Evolutionary conservation across 208 protist species (phyloP).

Genomic region (Vickermania ingenoplastis): DNA sequence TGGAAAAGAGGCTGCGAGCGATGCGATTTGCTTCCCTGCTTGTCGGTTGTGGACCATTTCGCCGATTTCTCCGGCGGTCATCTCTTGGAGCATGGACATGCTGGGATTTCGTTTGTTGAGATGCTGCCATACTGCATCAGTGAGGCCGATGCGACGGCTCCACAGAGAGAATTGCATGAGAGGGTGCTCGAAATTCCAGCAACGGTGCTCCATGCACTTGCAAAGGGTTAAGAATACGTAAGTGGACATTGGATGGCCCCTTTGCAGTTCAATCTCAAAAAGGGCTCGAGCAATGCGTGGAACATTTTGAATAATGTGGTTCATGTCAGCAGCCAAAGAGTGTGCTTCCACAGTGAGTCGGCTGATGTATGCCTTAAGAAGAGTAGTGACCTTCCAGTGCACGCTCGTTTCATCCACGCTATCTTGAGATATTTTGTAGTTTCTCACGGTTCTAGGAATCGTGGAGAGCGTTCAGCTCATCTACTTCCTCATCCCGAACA

Average conservation of each 20-base stretch:
- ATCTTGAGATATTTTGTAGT: constrained; percentile 59
- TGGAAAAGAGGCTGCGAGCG: constrained; percentile 87
- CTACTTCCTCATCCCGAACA: constrained; percentile 93
- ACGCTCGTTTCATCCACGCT: constrained; percentile 80
- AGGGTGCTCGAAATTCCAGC: constrained; percentile 92
- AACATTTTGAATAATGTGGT: constrained; percentile 96
- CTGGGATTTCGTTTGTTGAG: constrained; percentile 65
- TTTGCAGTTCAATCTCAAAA: constrained; percentile 96
- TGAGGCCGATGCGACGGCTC: constrained; percentile 52
- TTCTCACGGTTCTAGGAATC: constrained; percentile 53
- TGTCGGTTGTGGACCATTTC: constrained; percentile 79
- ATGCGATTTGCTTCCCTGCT: constrained; percentile 70
- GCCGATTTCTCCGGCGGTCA: constrained; percentile 74
- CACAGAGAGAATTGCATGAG: constrained; percentile 78
- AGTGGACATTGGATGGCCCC: constrained; percentile 81
- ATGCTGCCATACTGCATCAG: constrained; percentile 58
- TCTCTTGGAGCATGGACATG: constrained; percentile 74
- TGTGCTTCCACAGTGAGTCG: constrained; percentile 77
- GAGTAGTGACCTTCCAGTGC: constrained; percentile 94
- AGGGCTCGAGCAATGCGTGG: constrained; percentile 93
- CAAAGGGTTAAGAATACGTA: constrained; percentile 84
- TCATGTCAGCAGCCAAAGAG: constrained; percentile 90
- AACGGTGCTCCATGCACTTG: constrained; percentile 91
- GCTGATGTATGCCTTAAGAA: constrained; percentile 96
- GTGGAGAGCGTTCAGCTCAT: constrained; percentile 89